phyloP scores from a whole-genome alignment of 1,139 yeast genomes.

The Geotrichum cucujoidarum region DNA sequence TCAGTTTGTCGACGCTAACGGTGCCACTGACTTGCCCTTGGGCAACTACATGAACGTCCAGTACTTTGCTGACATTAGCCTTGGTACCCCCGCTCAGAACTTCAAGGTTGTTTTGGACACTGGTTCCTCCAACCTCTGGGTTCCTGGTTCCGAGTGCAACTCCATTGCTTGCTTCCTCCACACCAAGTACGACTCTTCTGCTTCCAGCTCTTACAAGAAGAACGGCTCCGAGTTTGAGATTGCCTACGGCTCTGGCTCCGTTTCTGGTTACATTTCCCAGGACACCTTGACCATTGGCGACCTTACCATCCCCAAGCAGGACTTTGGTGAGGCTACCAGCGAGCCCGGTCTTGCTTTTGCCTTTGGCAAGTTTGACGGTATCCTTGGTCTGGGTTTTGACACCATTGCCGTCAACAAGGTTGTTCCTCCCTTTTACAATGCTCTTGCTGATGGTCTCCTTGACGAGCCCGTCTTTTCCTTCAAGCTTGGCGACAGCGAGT shows the following conservation, averaged over 20 bases:
- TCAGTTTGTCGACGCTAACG: constrained; percentile 36
- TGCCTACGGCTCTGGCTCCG: constrained; percentile 86
- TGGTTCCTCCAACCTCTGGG: constrained; percentile 96
- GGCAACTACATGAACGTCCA: constrained; percentile 93
- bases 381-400: constrained; percentile 89
- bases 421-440: constrained; percentile 92
- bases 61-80: constrained; percentile 79
- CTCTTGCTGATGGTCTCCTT: constrained; percentile 70
- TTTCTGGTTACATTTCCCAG: constrained; percentile 86
- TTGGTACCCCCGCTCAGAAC: constrained; percentile 90
- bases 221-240: constrained; percentile 83
- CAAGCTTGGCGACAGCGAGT: constrained; percentile 74
- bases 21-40: constrained; percentile 68
- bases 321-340: constrained; percentile 91
- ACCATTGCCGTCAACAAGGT: constrained; percentile 81
- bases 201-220: constrained; percentile 73
- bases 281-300: constrained; percentile 80
- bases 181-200: constrained; percentile 76
- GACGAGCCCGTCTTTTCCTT: constrained; percentile 85
- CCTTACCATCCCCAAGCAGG: constrained; percentile 77
- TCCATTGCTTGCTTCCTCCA: constrained; percentile 95
- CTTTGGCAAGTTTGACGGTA: constrained; percentile 96
- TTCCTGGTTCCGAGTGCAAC: constrained; percentile 81
- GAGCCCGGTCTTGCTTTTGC: constrained; percentile 98
- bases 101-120: constrained; percentile 81